phyloP scores from a whole-genome alignment of 331 rosid genomes.

The Pyracantha coccinea region DNA sequence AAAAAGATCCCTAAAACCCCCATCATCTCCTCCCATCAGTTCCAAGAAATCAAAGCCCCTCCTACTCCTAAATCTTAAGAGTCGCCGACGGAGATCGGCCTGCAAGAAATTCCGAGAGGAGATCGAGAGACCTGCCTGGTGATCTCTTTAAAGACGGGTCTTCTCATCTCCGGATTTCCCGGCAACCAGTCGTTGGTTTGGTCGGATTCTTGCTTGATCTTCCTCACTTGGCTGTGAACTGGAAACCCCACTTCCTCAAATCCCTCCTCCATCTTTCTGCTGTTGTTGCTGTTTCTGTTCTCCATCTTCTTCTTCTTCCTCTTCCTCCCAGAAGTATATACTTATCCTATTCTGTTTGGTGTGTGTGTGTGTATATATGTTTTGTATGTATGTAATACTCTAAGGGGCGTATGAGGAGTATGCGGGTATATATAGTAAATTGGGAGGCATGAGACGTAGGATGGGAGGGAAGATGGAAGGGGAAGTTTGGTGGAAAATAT shows the following conservation, averaged over 20 bases:
- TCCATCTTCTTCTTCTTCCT: constrained; percentile 25
- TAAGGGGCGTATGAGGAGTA: neutral
- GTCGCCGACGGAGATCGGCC: constrained; percentile 34
- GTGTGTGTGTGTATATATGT: neutral
- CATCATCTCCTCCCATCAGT: constrained; percentile 3
- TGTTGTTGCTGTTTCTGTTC: constrained; percentile 28
- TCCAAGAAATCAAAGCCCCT: neutral
- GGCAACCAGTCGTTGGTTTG: constrained; percentile 47
- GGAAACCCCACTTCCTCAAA: constrained; percentile 27
- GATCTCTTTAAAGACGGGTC: constrained; percentile 40
- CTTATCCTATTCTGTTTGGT: neutral
- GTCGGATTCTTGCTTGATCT: constrained; percentile 82
- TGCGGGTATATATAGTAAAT: constrained; percentile 14
- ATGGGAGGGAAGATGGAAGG: constrained; percentile 10
- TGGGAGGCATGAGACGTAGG: constrained; percentile 36
- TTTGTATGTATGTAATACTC: neutral
- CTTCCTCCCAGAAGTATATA: no score
- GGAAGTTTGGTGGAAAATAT: constrained; percentile 48
- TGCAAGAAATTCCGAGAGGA: constrained; percentile 56
- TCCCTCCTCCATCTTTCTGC: constrained; percentile 7
- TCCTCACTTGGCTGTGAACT: constrained; percentile 71
- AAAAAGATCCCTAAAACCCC: neutral
- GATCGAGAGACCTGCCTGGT: constrained; percentile 54
- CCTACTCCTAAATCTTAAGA: constrained; percentile 3
- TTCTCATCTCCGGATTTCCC: constrained; percentile 56